Evolutionary conservation across 73 alveolate genomes (phyloP).

Genomic region (Breviolum minutum): DNA sequence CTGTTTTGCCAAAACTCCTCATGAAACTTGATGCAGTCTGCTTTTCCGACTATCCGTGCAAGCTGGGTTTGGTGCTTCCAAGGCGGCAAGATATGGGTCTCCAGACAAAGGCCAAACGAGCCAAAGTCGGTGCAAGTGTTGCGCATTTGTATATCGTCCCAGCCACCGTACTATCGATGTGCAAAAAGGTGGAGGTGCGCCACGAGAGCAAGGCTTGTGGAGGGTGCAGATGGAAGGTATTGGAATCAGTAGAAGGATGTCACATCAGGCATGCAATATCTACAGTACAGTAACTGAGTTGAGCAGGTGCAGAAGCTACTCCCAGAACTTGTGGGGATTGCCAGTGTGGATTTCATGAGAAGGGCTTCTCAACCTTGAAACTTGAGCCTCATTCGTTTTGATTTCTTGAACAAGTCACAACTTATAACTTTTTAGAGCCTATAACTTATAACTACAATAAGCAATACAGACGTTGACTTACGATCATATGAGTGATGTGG

Average conservation of each 20-base stretch:
- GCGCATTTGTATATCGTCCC: background rate
- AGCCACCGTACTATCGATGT: background rate
- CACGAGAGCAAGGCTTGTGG: conserved; percentile 44
- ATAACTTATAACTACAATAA: too few species aligned
- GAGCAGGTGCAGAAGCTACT: conserved; percentile 34
- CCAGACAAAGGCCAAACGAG: conserved; percentile 63
- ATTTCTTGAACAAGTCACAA: too few species aligned
- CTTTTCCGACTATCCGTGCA: background rate
- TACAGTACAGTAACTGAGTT: background rate
- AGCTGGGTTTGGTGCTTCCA: background rate
- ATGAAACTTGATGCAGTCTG: background rate
- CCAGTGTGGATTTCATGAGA: background rate
- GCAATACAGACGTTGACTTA: background rate
- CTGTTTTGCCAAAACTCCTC: background rate
- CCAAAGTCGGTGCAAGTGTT: conserved; percentile 24
- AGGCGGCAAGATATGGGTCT: conserved; percentile 76
- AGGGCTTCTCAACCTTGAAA: background rate
- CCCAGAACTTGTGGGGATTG: background rate
- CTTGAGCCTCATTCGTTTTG: too few species aligned
- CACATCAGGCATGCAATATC: background rate
- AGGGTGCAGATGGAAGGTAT: background rate
- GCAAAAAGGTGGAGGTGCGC: conserved; percentile 54
- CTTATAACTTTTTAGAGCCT: too few species aligned
- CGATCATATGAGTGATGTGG: background rate
- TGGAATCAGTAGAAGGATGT: background rate